Percentiles rank a stretch among this genome's conserved stretches.
These are phyloP conservation scores for Hypoxylon sp. DNA, from an alignment of 2,329 filamentous ascomycete genomes.

Conservation along the genomic window DNA sequence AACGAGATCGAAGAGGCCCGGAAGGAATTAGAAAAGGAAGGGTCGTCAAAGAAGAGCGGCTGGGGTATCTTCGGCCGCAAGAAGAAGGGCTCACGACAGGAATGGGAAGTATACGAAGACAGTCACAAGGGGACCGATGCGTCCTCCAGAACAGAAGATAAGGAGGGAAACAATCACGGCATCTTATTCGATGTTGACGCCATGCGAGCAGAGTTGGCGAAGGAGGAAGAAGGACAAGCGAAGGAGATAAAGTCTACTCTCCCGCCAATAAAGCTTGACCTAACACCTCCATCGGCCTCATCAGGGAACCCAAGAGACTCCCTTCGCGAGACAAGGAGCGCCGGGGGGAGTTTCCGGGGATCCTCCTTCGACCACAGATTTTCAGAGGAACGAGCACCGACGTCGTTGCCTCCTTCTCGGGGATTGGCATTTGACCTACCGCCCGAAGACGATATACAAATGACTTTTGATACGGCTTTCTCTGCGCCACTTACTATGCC, in stretches of 20 bases:
- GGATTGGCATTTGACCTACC: slow-evolving; percentile 31
- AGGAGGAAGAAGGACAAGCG: slow-evolving; percentile 69
- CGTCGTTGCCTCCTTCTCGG: slow-evolving; percentile 38
- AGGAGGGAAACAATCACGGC: slow-evolving; percentile 62
- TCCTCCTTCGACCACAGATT: slow-evolving; percentile 38
- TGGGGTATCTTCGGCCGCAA: slow-evolving; percentile 80
- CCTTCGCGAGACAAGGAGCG: slow-evolving; percentile 58
- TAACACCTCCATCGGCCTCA: slow-evolving; percentile 50
- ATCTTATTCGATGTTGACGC: slow-evolving; percentile 96
- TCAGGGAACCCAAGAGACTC: slow-evolving; percentile 46
- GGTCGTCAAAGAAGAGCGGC: slow-evolving; percentile 66
- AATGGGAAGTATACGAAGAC: slow-evolving; percentile 95
- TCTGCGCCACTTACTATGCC: slow-evolving; percentile 48
- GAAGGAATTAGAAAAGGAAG: slow-evolving; percentile 83
- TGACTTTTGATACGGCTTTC: slow-evolving; percentile 77
- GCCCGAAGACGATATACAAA: slow-evolving; percentile 63
- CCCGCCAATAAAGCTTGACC: slow-evolving; percentile 85
- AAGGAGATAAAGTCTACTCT: slow-evolving; percentile 87
- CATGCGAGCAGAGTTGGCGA: slow-evolving; percentile 84
- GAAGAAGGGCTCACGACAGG: slow-evolving; percentile 81
- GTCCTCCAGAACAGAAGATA: slow-evolving; percentile 53
- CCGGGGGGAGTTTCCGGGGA: slow-evolving; percentile 47
- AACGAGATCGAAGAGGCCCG: slow-evolving; percentile 96
- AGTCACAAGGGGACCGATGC: slow-evolving; percentile 52
- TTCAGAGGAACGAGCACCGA: slow-evolving; percentile 43